Evolutionary conservation across 139 green algal species (phyloP).

Genomic region (Pycnococcus provasolii): DNA sequence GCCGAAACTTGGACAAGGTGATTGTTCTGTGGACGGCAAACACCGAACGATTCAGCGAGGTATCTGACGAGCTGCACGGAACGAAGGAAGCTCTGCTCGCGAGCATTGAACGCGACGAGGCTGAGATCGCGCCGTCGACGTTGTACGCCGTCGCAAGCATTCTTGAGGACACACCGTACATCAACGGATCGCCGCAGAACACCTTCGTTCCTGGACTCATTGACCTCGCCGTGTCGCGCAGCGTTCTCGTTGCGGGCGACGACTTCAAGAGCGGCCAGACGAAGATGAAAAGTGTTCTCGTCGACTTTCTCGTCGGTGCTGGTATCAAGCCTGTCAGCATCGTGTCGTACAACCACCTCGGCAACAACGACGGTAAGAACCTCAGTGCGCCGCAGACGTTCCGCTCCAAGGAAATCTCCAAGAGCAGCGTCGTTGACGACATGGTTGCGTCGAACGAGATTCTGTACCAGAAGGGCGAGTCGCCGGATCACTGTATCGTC

Average conservation of each 20-base stretch:
- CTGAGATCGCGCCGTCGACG: constrained; percentile 87
- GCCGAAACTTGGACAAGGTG: constrained; percentile 39
- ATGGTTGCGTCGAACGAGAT: constrained; percentile 91
- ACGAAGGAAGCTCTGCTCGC: constrained; percentile 81
- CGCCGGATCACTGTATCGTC: constrained; percentile 96
- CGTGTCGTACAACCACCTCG: constrained; percentile 98
- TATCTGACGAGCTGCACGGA: constrained; percentile 88
- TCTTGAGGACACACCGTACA: constrained; percentile 86
- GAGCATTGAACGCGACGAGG: constrained; percentile 66
- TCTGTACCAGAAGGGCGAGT: constrained; percentile 85
- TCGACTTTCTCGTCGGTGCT: constrained; percentile 93
- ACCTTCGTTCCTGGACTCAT: constrained; percentile 87
- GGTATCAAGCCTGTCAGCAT: constrained; percentile 96
- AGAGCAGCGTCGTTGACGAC: constrained; percentile 97
- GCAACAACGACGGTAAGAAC: constrained; percentile 99
- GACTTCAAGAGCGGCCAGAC: constrained; percentile 94
- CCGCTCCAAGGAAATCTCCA: constrained; percentile 88
- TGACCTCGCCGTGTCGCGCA: constrained; percentile 57
- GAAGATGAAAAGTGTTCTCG: constrained; percentile 93
- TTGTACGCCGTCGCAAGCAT: constrained; percentile 86
- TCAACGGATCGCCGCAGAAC: constrained; percentile 97
- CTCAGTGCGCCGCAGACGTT: constrained; percentile 81
- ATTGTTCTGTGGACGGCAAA: constrained; percentile 99
- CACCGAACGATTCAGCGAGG: constrained; percentile 90
- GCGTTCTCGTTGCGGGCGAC: constrained; percentile 91